Conservation (phyloP, 2,329 filamentous ascomycete species). For the Penicillium sp. region DNA sequence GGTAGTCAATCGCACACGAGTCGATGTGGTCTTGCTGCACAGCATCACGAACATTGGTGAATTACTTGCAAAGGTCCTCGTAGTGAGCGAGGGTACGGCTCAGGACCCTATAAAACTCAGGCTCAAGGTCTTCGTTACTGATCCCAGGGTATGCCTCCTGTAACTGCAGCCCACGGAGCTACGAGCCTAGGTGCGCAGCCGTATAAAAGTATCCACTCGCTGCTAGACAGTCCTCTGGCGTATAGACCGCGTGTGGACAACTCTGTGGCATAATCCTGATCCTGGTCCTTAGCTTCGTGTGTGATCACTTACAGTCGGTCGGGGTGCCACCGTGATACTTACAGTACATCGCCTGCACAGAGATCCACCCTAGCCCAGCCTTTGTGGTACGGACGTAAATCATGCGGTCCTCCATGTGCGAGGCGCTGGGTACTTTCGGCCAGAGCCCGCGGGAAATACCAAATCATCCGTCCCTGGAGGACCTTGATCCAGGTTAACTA, state of each 20-base stretch:
- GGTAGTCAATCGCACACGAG: too few species aligned
- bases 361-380: not conserved
- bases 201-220: not conserved
- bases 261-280: not conserved
- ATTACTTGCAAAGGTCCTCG: too few species aligned
- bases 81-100: too few species aligned
- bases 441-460: not conserved
- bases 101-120: too few species aligned
- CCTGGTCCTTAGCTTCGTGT: not conserved
- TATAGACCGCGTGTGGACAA: not conserved
- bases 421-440: not conserved
- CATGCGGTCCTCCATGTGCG: too few species aligned
- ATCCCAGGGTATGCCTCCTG: not conserved
- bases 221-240: not conserved
- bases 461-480: not conserved
- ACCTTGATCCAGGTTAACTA: not conserved
- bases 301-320: too few species aligned
- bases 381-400: too few species aligned
- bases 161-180: not conserved
- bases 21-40: too few species aligned
- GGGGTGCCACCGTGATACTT: not conserved
- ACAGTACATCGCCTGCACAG: not conserved
- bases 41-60: too few species aligned
- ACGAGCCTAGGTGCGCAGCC: not conserved
- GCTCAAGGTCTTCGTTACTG: not conserved